Conservation (phyloP, 768 basidiomycete species). For the Agaricus blazei region DNA sequence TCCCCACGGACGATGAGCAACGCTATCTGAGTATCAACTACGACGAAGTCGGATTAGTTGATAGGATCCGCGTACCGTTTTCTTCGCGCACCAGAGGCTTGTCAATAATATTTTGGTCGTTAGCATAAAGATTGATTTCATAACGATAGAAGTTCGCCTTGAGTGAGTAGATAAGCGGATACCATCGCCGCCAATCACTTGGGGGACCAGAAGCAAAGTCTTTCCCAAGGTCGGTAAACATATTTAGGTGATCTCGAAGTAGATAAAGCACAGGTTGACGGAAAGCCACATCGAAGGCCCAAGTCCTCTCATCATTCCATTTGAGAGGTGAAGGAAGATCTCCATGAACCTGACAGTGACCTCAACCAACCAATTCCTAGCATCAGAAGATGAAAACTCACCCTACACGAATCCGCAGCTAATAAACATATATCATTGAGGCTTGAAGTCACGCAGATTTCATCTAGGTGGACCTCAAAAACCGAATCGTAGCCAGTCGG, state of each 20-base stretch:
- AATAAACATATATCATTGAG: slow-evolving; percentile 84
- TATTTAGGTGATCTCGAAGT: slow-evolving; percentile 90
- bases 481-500: slow-evolving; percentile 72
- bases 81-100: slow-evolving; percentile 77
- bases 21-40: slow-evolving; percentile 41
- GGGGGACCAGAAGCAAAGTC: slow-evolving; percentile 89
- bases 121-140: slow-evolving; percentile 76
- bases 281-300: slow-evolving; percentile 72
- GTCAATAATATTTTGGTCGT: slow-evolving; percentile 97
- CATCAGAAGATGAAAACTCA: slow-evolving; percentile 26
- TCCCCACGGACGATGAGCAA: slow-evolving; percentile 63
- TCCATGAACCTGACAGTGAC: slow-evolving; percentile 49
- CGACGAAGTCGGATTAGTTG: neutral
- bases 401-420: slow-evolving; percentile 72
- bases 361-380: slow-evolving; percentile 3
- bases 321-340: slow-evolving; percentile 74
- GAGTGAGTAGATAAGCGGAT: slow-evolving; percentile 75
- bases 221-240: slow-evolving; percentile 87
- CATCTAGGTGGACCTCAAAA: slow-evolving; percentile 79
- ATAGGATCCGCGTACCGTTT: slow-evolving; percentile 51
- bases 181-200: slow-evolving; percentile 74
- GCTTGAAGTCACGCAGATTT: slow-evolving; percentile 73
- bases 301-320: slow-evolving; percentile 80
- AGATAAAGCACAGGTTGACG: slow-evolving; percentile 71
- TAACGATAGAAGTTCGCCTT: slow-evolving; percentile 72